phyloP scores from a whole-genome alignment of 2,329 filamentous ascomycete species.

The Aspergillus terreus region DNA sequence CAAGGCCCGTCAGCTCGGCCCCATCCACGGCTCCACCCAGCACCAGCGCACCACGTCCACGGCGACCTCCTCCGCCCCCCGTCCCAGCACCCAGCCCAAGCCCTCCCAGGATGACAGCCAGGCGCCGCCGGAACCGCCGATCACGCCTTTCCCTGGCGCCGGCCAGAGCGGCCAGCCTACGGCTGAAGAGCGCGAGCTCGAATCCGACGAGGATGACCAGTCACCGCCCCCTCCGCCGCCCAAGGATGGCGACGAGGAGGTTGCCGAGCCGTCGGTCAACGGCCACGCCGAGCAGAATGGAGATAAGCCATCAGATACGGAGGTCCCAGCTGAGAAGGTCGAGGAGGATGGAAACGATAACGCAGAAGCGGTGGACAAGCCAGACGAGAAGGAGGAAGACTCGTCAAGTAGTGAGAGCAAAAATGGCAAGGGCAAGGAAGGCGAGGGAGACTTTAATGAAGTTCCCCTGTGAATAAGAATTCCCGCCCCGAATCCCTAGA shows the following conservation, averaged over 20 bases:
- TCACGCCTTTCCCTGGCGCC: constrained; percentile 33
- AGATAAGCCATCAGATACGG: neutral
- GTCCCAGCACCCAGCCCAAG: constrained; percentile 21
- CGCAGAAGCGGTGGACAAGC: constrained; percentile 12
- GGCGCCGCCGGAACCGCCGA: constrained; percentile 23
- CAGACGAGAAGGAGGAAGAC: constrained; percentile 18
- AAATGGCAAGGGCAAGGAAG: constrained; percentile 29
- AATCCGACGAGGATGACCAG: constrained; percentile 25
- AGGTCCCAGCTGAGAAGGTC: constrained; percentile 1
- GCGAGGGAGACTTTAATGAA: constrained; percentile 34
- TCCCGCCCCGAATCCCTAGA: constrained; percentile 15
- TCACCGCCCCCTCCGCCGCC: constrained; percentile 25
- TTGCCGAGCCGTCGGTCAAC: constrained; percentile 14
- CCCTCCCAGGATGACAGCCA: constrained; percentile 19
- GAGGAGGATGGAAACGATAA: constrained; percentile 2
- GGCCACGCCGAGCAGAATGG: constrained; percentile 13
- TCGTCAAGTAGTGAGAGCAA: constrained; percentile 12
- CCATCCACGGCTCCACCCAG: constrained; percentile 29
- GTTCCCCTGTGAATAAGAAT: constrained; percentile 26
- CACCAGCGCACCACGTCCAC: constrained; percentile 33
- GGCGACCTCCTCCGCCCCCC: constrained; percentile 21
- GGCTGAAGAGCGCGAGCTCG: constrained; percentile 24
- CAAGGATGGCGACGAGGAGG: constrained; percentile 16
- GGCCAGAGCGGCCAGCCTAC: constrained; percentile 25
- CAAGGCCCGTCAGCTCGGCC: constrained; percentile 52